Evolutionary conservation across 78 protist genomes (phyloP).

Genomic region (Bodo saltans): DNA sequence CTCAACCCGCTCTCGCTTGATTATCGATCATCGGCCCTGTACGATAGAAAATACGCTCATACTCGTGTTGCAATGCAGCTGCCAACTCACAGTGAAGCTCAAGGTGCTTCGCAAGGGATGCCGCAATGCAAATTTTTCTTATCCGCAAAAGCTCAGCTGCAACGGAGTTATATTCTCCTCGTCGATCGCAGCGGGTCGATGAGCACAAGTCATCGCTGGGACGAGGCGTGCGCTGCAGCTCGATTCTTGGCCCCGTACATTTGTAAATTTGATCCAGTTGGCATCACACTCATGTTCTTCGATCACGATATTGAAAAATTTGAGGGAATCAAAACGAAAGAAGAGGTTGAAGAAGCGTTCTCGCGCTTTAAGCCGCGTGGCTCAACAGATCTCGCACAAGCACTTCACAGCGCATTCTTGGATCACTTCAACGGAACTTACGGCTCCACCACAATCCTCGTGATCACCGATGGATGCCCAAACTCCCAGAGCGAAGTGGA

Average conservation of each 20-base stretch:
- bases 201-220: neutral
- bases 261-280: slow-evolving; percentile 34
- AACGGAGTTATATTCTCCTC: neutral
- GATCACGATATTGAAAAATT: slow-evolving; percentile 21
- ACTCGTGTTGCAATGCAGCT: too few relatives aligned
- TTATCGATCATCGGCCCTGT: too few relatives aligned
- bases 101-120: too few relatives aligned
- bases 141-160: neutral
- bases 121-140: neutral
- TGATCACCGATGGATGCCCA: slow-evolving; percentile 64
- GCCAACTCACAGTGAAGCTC: too few relatives aligned
- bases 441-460: slow-evolving; percentile 49
- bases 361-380: slow-evolving; percentile 46
- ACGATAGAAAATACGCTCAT: too few relatives aligned
- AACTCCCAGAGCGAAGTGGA: slow-evolving; percentile 37
- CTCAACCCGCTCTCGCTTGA: too few relatives aligned
- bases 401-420: slow-evolving; percentile 38
- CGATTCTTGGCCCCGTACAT: neutral
- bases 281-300: slow-evolving; percentile 43
- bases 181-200: neutral
- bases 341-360: slow-evolving; percentile 37
- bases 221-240: neutral
- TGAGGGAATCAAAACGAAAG: slow-evolving; percentile 21
- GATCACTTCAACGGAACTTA: slow-evolving; percentile 34
- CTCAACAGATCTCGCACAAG: slow-evolving; percentile 56